A percentile compares a stretch with the other conserved stretches of the same genome.
Conservation (phyloP, 495 filamentous ascomycete genomes). For the Aspergillus homomorphus region DNA sequence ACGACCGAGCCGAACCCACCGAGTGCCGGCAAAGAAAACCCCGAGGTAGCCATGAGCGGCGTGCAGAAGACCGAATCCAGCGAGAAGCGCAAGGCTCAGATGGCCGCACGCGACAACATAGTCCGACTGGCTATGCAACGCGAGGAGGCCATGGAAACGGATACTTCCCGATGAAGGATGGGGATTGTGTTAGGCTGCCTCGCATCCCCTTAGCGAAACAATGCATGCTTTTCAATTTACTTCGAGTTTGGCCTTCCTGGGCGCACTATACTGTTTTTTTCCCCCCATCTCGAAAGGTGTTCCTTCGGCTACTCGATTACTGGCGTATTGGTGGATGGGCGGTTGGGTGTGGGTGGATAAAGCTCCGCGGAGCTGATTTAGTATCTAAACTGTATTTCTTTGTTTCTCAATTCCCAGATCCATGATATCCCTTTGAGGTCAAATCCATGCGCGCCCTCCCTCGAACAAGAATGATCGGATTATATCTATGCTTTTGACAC, state of each 20-base stretch:
- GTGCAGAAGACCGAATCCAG: conserved; percentile 8
- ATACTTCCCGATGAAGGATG: conserved; percentile 22
- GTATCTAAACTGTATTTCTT: not conserved
- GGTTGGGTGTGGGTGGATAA: not conserved
- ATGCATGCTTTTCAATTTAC: not conserved
- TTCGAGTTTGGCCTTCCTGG: too few species aligned
- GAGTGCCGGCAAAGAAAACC: conserved; percentile 16
- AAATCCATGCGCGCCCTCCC: not conserved
- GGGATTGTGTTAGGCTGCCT: not conserved
- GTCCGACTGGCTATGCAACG: conserved; percentile 41
- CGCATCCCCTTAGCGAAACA: conserved; percentile 9
- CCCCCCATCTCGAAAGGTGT: too few species aligned
- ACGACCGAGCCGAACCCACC: not conserved
- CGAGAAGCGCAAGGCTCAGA: conserved; percentile 39
- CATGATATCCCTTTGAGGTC: not conserved
- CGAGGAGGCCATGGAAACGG: conserved; percentile 45
- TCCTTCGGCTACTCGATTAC: not conserved
- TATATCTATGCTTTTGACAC: too few species aligned
- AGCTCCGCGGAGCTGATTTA: not conserved
- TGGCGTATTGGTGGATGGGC: not conserved
- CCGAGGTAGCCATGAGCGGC: conserved; percentile 8
- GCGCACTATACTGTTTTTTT: too few species aligned
- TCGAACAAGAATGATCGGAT: too few species aligned
- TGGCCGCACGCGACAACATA: conserved; percentile 38
- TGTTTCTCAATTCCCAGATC: not conserved